Evolutionary conservation across 2,329 filamentous ascomycete species (phyloP), one percentile per base, ranked within the genome.

Genomic region (Penicillium freii): DNA sequence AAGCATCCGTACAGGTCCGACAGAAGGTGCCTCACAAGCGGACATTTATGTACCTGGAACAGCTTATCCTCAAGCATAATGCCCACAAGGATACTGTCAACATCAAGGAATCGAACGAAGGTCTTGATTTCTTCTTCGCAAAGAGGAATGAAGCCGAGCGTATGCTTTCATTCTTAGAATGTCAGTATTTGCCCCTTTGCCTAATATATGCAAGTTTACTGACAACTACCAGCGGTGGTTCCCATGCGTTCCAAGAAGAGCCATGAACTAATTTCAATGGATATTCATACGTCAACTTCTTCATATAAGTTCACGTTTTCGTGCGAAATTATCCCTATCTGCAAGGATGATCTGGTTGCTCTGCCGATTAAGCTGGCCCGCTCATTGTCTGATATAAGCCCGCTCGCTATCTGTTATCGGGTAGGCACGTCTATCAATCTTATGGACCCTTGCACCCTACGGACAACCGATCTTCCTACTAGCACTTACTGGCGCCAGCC

Each of bases 21-120:
- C 94, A 99, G 75, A 97, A 97, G 79, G 94, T 99, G 39, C 86
- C 90, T 5, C 94, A 99, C 79, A 99, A 97, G 85, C 83, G 94
- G 68, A 90, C 87, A 1, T 91, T 91, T 74, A 75, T 91, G 57
- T 90, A 84, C 72, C 86, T 97, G 36, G 94, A 97, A 76, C 93
- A 99, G 80, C 82, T 97, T 56, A 96, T 99, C 67, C 81, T 99
- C 67, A 97, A 97, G 81, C 92, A 97, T 74, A 85, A 85, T 55
- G 94, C 93, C 4, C 92, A 96, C 75, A 85, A 86, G 63, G 92
- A 99, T 66, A 94, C 93, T 0, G 92, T 97, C 77, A 99, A 97
- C 75, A 99, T 99, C 78, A 97, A 95, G 73, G 94, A 99, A 77
- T 90, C 91, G 29, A 92, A 92, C 76, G 92, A 97, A 67, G 94